These are phyloP conservation scores for Exophiala lecanii-corni DNA, from an alignment of 2,329 filamentous ascomycete genomes.

Conservation along the genomic window DNA sequence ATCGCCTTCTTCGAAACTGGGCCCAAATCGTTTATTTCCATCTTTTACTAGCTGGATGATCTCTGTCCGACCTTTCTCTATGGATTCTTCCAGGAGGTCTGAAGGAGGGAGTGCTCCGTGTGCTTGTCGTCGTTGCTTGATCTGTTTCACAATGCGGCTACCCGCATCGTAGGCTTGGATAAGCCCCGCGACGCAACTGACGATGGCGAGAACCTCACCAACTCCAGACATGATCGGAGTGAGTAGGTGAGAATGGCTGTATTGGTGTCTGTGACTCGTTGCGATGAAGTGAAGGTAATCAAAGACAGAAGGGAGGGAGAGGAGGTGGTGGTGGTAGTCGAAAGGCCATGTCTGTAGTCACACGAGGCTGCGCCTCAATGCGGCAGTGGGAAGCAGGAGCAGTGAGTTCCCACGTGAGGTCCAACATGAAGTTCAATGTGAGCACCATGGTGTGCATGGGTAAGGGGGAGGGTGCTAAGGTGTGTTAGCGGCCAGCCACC, in stretches of 20 bases:
- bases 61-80: constrained; percentile 13
- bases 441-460: too few relatives aligned
- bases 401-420: neutral
- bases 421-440: too few relatives aligned
- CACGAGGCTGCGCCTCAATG: constrained; percentile 13
- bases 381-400: too few relatives aligned
- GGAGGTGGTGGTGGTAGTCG: too few relatives aligned
- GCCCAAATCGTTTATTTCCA: constrained; percentile 11
- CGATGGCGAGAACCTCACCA: constrained; percentile 16
- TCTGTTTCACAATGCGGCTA: constrained; percentile 12
- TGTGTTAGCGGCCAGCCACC: too few relatives aligned
- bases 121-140: constrained; percentile 13
- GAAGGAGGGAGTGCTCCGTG: constrained; percentile 15
- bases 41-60: constrained; percentile 8
- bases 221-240: constrained; percentile 12
- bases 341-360: too few relatives aligned
- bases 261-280: constrained; percentile 2
- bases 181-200: constrained; percentile 14
- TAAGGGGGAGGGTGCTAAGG: neutral
- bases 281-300: constrained; percentile 1
- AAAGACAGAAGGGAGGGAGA: constrained; percentile 3
- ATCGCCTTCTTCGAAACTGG: constrained; percentile 14
- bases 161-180: constrained; percentile 17
- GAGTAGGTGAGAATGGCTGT: neutral
- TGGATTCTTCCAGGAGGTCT: constrained; percentile 13